Base-by-base conservation (phyloP, 2,329 filamentous ascomycete genomes). In the Penicillium nordicum region DNA sequence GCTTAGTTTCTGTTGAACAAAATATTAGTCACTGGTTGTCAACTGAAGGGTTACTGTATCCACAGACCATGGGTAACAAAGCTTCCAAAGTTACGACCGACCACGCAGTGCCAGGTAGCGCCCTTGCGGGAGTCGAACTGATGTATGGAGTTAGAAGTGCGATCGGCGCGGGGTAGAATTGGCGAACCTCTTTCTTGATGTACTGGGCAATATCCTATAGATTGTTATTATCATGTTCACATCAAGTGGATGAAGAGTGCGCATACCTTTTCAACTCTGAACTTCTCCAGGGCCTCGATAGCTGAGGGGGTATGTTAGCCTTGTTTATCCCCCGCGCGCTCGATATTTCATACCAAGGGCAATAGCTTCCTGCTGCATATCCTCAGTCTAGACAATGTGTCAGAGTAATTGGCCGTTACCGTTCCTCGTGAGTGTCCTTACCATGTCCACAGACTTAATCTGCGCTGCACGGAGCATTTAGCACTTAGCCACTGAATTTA, bases 381-480 rank as follows among this genome's bases (percentile, higher is more conserved):
- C 92, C 57, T 97, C 93, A 69, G 88, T 93, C 94, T 97, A 72
- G 43, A 48, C 36, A 47, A n/a, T 53, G 60, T 64, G 40, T 69
- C 54, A 65, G 46, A 45, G 47, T 10, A 18, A 27, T 23, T 16
- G 11, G 40, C 23, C 56, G 56, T 55, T 43, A 29, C 27, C n/a
- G 56, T 57, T 51, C 38, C 43, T 51, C 29, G 55, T 55, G 46
- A 27, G 54, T 27, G 34, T 44, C 49, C 80, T 76, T 83, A 97
- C 94, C 94, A 99, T 99, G 74, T 99, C 94, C 57, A 91, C 93
- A 67, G 92, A 96, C 82, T 99, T 99, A 78, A 99, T 88, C 79
- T 96, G 92, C 62, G 91, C 94, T 99, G 71, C 43, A 50, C 27
- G 43, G 23, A 30, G 49, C 43, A 50, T 61, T 66, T 65, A 71